Conservation (phyloP, 306 rosid genomes). For the Dalbergia oliveri region DNA sequence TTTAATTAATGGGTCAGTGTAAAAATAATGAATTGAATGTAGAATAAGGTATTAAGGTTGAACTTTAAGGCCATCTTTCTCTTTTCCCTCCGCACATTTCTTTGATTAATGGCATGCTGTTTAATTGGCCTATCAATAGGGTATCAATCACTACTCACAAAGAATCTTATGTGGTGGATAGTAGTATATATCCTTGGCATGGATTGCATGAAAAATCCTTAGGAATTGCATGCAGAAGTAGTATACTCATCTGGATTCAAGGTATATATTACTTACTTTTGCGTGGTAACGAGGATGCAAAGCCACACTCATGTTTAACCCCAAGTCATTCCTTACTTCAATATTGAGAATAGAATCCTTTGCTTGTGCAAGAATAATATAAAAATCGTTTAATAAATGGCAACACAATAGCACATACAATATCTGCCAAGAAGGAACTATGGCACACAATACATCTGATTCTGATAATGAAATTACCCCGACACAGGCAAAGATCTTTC, state of each 20-base stretch:
- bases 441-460: conserved; percentile 51
- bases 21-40: too few relatives aligned
- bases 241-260: background rate
- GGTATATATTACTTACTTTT: conserved; percentile 16
- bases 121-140: too few relatives aligned
- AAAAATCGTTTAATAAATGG: conserved; percentile 3
- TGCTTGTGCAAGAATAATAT: conserved; percentile 12
- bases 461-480: conserved; percentile 39
- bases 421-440: conserved; percentile 24
- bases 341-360: conserved; percentile 61
- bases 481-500: conserved; percentile 44
- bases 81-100: too few relatives aligned
- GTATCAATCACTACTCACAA: too few relatives aligned
- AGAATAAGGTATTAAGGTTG: too few relatives aligned
- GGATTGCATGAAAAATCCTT: conserved; percentile 6
- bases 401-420: conserved; percentile 14
- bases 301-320: conserved; percentile 45
- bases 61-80: too few relatives aligned
- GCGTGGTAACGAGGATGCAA: conserved; percentile 49
- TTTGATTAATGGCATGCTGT: too few relatives aligned
- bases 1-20: too few relatives aligned
- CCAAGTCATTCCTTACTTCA: conserved; percentile 68
- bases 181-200: background rate
- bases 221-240: background rate
- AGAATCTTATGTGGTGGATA: too few relatives aligned